Percentiles rank a stretch among this genome's conserved stretches.
These are phyloP conservation scores for Massospora cicadina DNA, from an alignment of 371 early-diverging fungal genomes.

Conservation along the genomic window DNA sequence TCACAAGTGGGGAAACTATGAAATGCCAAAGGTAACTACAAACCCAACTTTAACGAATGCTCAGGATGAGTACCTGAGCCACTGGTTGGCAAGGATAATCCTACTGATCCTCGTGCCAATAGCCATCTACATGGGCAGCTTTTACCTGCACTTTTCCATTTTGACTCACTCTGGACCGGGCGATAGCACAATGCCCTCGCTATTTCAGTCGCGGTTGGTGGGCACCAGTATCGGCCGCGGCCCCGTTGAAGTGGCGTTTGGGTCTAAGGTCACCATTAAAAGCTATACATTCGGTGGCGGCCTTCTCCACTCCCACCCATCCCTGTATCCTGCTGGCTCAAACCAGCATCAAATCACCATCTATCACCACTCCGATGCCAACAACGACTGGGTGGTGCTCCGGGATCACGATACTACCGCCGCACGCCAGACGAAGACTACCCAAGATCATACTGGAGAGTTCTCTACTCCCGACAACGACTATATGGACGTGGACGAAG, in stretches of 20 bases:
- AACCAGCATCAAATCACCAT: constrained; percentile 97
- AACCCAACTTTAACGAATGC: not conserved
- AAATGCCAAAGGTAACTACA: constrained; percentile 34
- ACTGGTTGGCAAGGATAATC: constrained; percentile 60
- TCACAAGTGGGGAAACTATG: constrained; percentile 73
- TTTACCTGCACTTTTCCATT: constrained; percentile 82
- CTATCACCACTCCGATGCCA: constrained; percentile 92
- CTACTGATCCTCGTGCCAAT: constrained; percentile 79
- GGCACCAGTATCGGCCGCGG: constrained; percentile 65
- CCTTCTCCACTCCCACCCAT: constrained; percentile 93
- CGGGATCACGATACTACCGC: not conserved
- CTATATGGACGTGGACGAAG: constrained; percentile 14
- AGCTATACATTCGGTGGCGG: constrained; percentile 83
- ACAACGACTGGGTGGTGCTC: constrained; percentile 84
- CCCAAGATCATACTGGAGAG: not conserved
- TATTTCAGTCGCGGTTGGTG: constrained; percentile 89
- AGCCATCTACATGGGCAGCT: constrained; percentile 73
- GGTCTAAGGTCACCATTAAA: constrained; percentile 82
- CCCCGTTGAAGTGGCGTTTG: constrained; percentile 85
- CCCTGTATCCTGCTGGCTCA: constrained; percentile 83
- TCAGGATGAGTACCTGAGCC: constrained; percentile 40
- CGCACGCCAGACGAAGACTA: not conserved
- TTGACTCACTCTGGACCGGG: constrained; percentile 80
- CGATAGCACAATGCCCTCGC: constrained; percentile 95
- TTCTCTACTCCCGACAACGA: constrained; percentile 11